Base-by-base conservation (phyloP, 1,284 basidiomycete species). In the Fomitopsis betulina region DNA sequence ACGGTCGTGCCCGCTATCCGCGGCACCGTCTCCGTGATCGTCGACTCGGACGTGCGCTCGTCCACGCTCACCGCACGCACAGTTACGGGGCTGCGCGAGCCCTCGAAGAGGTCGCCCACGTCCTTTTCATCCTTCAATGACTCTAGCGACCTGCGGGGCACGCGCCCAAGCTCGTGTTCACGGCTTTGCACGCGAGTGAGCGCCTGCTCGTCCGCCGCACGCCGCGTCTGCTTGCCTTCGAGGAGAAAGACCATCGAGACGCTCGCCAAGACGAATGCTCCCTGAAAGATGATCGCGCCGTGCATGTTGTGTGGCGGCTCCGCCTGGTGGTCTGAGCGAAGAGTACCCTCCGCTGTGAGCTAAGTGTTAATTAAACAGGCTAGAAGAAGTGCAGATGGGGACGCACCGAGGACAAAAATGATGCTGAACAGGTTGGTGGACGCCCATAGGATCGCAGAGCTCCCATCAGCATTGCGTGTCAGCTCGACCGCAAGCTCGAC, bases 401-500 rank as follows among this genome's bases (percentile, higher is more conserved):
- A 53, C 82, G 52, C 62, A 89, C 89, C 74, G 3, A 89, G 72
- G 17, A 90, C 78, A 64, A 88, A 86, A n/a, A 87, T 70, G 37
- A 91, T 75, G 15, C 78, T 74, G 56, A 85, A 76, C 0, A 86
- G 59, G 65, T 92, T 93, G 21, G 83, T 85, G 83, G 76, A 73
- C 69, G 84, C 84, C 89, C 89, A 93, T 23, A 93, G 66, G 27
- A 90, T 68, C 0, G 90, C 86, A 0, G 89, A 81, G 60, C 87
- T 90, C 1, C 81, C 85, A 60, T 90, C 88, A 2, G 90, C 81
- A 65, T 90, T 91, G 58, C 87, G 78, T 13, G 89, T 91, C 32
- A 93, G 68, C 69, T 93, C 91, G 45, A 84, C 86, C 10, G 79
- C 86, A 25, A 93, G 80, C 67, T 93, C 91, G 58, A 93, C 75